Evolutionary conservation across 1,139 yeast species (phyloP), one percentile per base, ranked within the genome.

Genomic region (Nadsonia starkeyi-henricii): DNA sequence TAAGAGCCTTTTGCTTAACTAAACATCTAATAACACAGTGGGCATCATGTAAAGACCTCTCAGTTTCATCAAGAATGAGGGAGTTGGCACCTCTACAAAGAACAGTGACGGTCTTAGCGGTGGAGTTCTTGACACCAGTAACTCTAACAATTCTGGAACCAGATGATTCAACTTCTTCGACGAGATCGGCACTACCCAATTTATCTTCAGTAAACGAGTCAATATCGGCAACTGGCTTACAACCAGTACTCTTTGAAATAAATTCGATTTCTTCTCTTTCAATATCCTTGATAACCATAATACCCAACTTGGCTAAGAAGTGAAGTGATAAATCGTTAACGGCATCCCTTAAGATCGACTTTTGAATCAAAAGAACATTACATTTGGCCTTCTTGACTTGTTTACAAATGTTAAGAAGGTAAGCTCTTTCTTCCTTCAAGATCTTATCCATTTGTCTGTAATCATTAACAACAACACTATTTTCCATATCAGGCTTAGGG

Each of bases 401-500:
- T 67, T 91, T 91, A 73, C 96, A 89, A 63, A 93, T 84, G 66
- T 91, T 89, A 62, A 91, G 76, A 62, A 91, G 71, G 64, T 91
- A 91, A 28, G 95, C 93, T 64, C 99, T 80, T 72, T 91, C 99
- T 67, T 91, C 99, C 64, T 93, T 93, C 62, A 91, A 74, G 58
- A 91, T 91, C 71, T 89, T 91, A 69, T 91, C 99, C 99, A 91
- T 91, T 68, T 93, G 98, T 69, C 98, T 79, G 70, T 91, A 91
- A 66, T 91, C 99, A 63, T 85, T 91, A 49, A 91, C 97, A 48
- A 93, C 95, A 51, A 91, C 93, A 63, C 89, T 91, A 64, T 91
- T 91, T 68, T 91, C 98, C 83, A 93, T 85, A 63, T 91, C 99
- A 42, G 99, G 99, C 65, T 91, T 91, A 58, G 99, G 99, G 44